These are phyloP conservation scores for Hyparrhenia diplandra DNA, from an alignment of 176 grass and related monocot species.

Conservation along the genomic window DNA sequence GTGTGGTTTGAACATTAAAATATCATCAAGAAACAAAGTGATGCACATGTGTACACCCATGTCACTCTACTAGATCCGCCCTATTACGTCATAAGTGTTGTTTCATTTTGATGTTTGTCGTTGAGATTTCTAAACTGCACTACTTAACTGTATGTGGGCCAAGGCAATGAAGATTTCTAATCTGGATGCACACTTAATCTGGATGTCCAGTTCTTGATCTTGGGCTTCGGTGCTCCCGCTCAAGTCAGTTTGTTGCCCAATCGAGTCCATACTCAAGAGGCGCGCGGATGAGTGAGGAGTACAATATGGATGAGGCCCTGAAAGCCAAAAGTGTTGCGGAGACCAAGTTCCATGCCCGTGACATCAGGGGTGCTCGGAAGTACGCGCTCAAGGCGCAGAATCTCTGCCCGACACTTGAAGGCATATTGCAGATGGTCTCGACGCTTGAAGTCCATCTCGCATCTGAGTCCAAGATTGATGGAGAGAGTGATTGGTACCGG, in stretches of 20 bases:
- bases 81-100: background rate
- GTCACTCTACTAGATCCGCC: too few relatives aligned
- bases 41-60: too few relatives aligned
- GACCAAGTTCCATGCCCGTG: constrained; percentile 57
- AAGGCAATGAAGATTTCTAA: background rate
- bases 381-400: too few relatives aligned
- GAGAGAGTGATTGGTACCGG: too few relatives aligned
- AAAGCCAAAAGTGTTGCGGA: constrained; percentile 69
- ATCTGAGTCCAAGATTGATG: too few relatives aligned
- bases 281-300: constrained; percentile 57
- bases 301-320: constrained; percentile 71
- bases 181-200: constrained; percentile 9
- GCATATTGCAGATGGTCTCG: too few relatives aligned
- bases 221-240: constrained; percentile 10
- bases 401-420: too few relatives aligned
- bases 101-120: background rate
- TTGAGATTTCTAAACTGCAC: background rate
- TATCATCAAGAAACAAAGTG: too few relatives aligned
- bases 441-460: too few relatives aligned
- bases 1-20: too few relatives aligned
- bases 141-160: background rate
- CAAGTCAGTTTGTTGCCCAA: constrained; percentile 4
- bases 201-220: constrained; percentile 7
- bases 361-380: too few relatives aligned
- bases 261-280: too few relatives aligned